Evolutionary conservation across 2,329 filamentous ascomycete species (phyloP).

Genomic region (Phialemoniopsis sp.): DNA sequence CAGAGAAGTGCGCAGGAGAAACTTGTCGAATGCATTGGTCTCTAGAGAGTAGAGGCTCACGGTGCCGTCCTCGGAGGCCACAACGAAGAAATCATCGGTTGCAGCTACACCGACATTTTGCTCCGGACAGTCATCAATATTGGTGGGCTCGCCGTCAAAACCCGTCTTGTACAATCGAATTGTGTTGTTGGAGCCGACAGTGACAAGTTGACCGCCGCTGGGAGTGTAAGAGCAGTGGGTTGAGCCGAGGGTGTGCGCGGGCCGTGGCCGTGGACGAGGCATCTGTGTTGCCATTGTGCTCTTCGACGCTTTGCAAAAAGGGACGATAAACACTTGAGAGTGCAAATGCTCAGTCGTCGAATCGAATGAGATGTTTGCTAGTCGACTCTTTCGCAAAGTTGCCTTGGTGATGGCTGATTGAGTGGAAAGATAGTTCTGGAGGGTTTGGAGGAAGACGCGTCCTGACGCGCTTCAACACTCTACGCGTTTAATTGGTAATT

Average conservation of each 20-base stretch:
- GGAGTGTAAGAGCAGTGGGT: conserved; percentile 89
- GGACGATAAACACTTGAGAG: not conserved
- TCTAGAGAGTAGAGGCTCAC: conserved; percentile 88
- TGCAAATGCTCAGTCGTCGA: too few species aligned
- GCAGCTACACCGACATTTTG: conserved; percentile 78
- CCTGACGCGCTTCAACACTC: too few species aligned
- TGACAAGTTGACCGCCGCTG: conserved; percentile 81
- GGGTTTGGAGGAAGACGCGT: too few species aligned
- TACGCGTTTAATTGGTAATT: too few species aligned
- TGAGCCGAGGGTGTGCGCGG: conserved; percentile 77
- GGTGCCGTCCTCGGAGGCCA: conserved; percentile 91
- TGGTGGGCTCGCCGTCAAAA: conserved; percentile 86
- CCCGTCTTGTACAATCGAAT: conserved; percentile 90
- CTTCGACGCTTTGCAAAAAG: not conserved
- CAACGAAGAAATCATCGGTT: conserved; percentile 76
- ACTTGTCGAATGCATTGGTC: conserved; percentile 70
- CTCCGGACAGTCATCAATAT: conserved; percentile 87
- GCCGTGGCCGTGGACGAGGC: conserved; percentile 55
- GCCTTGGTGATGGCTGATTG: not conserved
- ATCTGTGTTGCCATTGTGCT: conserved; percentile 30
- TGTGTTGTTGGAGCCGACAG: conserved; percentile 88
- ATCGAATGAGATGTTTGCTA: not conserved
- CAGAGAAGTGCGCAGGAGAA: conserved; percentile 78
- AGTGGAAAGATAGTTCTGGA: too few species aligned
- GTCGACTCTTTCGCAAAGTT: not conserved